Evolutionary conservation across 441 rosid species (phyloP).

Genomic region (Corymbia calophylla): DNA sequence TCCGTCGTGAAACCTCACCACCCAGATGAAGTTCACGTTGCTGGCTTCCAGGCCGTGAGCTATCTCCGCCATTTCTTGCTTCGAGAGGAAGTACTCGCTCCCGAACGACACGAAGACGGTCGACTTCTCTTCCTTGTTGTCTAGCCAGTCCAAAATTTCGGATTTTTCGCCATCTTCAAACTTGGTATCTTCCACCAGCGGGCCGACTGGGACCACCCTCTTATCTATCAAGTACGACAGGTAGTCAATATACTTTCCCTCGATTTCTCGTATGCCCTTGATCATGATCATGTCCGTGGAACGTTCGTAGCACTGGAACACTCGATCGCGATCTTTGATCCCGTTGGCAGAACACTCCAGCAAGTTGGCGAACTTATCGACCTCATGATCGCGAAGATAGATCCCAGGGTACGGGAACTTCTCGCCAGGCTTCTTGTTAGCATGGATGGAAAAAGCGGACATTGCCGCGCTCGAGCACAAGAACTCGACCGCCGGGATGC

Average conservation of each 20-base stretch:
- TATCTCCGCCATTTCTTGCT: background rate
- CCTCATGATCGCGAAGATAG: background rate
- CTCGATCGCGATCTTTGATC: background rate
- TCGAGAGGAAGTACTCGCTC: background rate
- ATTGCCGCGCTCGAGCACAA: background rate
- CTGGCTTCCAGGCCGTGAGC: slow-evolving; percentile 17
- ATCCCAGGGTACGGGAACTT: slow-evolving; percentile 6
- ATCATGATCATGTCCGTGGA: background rate
- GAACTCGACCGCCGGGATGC: slow-evolving; percentile 20
- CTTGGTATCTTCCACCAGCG: background rate
- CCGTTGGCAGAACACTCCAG: background rate
- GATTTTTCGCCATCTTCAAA: background rate
- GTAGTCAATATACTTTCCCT: background rate
- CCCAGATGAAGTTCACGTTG: slow-evolving; percentile 25
- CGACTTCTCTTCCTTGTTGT: slow-evolving; percentile 6
- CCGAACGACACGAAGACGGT: slow-evolving; percentile 26
- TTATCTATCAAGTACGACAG: background rate
- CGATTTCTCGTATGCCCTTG: background rate
- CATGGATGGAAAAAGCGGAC: background rate
- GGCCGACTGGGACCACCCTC: slow-evolving; percentile 1
- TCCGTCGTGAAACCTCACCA: slow-evolving; percentile 18
- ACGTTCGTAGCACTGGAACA: background rate
- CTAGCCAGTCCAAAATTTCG: slow-evolving; percentile 19
- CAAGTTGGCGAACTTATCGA: background rate
- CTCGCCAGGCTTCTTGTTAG: background rate